Conservation (phyloP, 352 stramenopile genomes). For the Phytophthora agathidicida region DNA sequence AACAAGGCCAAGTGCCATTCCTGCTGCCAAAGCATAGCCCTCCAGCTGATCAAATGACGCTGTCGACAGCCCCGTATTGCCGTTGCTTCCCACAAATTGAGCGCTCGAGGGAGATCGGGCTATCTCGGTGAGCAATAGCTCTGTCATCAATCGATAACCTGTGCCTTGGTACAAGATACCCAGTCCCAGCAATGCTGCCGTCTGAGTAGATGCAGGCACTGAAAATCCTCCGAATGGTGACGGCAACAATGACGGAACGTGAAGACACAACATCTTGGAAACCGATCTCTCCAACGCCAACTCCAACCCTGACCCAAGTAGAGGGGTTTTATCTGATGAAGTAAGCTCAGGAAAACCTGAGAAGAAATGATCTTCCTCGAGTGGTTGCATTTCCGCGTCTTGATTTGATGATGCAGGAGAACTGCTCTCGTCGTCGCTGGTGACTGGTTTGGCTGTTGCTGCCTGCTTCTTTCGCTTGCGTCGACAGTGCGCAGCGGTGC, state of each 20-base stretch:
- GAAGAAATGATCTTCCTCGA: conserved; percentile 29
- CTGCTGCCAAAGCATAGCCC: conserved; percentile 92
- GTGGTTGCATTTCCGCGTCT: conserved; percentile 15
- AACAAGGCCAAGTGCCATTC: conserved; percentile 96
- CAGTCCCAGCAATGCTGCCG: conserved; percentile 94
- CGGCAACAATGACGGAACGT: conserved; percentile 96
- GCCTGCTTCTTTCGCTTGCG: conserved; percentile 40
- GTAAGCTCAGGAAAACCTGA: conserved; percentile 30
- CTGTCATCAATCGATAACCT: conserved; percentile 97
- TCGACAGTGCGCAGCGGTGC: conserved; percentile 91
- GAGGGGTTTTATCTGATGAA: conserved; percentile 35
- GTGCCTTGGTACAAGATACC: conserved; percentile 96
- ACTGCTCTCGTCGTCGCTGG: not conserved
- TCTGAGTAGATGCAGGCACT: conserved; percentile 94
- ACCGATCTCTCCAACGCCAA: conserved; percentile 87
- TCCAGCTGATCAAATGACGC: conserved; percentile 91
- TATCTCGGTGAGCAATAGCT: conserved; percentile 98
- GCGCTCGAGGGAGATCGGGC: conserved; percentile 79
- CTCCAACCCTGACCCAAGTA: conserved; percentile 55
- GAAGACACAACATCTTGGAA: conserved; percentile 98
- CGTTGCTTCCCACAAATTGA: conserved; percentile 63
- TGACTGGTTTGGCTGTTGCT: conserved; percentile 3
- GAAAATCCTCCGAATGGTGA: conserved; percentile 96
- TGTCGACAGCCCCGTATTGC: conserved; percentile 49
- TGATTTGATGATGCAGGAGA: conserved; percentile 5